Conservation (phyloP, 495 filamentous ascomycete genomes). For the Stereocaulon alpinum region DNA sequence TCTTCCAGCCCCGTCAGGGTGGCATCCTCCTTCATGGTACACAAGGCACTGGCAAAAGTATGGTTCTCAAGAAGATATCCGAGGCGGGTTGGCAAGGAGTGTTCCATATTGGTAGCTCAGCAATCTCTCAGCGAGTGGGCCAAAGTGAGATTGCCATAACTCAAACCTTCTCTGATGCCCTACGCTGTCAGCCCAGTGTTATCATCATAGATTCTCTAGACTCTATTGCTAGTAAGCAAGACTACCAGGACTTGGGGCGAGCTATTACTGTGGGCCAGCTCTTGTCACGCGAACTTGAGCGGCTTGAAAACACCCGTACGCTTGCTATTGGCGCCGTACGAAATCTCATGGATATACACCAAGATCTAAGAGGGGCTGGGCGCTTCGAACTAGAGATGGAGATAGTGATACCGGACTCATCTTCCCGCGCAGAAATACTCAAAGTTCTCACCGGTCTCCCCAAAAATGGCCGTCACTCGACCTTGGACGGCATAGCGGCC, state of each 20-base stretch:
- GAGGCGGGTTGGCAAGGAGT: constrained; percentile 59
- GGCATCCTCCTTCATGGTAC: constrained; percentile 71
- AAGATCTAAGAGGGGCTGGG: constrained; percentile 53
- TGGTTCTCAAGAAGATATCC: constrained; percentile 56
- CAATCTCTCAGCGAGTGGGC: constrained; percentile 34
- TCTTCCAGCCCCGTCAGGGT: constrained; percentile 37
- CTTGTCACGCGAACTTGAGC: constrained; percentile 37
- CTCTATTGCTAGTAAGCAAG: constrained; percentile 53
- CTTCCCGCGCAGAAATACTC: constrained; percentile 67
- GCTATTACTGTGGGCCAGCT: constrained; percentile 24
- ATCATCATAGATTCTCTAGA: constrained; percentile 79
- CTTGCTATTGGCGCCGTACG: constrained; percentile 67
- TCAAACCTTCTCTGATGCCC: constrained; percentile 62
- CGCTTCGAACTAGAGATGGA: constrained; percentile 65
- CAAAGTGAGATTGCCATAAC: constrained; percentile 46
- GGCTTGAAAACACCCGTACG: constrained; percentile 37
- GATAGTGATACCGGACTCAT: constrained; percentile 66
- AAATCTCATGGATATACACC: constrained; percentile 64
- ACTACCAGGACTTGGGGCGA: constrained; percentile 28
- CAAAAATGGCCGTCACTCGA: constrained; percentile 14
- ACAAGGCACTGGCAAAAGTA: constrained; percentile 72
- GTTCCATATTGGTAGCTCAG: constrained; percentile 48
- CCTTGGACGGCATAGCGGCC: constrained; percentile 40
- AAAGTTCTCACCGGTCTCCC: constrained; percentile 29
- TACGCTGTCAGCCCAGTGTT: constrained; percentile 62